phyloP scores from a whole-genome alignment of 345 rosid species.

The Gossypium raimondii region DNA sequence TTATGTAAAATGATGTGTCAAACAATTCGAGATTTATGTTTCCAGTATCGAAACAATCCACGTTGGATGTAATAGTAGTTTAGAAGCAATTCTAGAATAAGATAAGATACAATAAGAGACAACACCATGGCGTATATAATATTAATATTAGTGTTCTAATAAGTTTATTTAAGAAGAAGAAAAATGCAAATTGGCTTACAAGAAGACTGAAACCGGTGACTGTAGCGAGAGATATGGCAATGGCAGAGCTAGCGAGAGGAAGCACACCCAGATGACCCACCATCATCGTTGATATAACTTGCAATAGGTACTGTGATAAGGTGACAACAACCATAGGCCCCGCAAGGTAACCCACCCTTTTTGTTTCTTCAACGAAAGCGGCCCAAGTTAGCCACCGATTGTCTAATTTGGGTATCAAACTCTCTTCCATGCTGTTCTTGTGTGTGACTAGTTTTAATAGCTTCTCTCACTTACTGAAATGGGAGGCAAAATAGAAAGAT shows the following conservation, averaged over 20 bases:
- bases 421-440: background rate
- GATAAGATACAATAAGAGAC: no score
- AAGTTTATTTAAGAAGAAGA: background rate
- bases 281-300: constrained; percentile 19
- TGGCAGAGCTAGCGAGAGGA: constrained; percentile 31
- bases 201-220: constrained; percentile 35
- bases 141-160: no score
- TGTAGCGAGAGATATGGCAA: constrained; percentile 25
- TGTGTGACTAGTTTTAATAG: background rate
- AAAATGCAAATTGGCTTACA: constrained; percentile 15
- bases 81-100: no score
- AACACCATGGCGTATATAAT: no score
- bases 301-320: constrained; percentile 17
- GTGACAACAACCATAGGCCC: constrained; percentile 4
- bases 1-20: no score
- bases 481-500: background rate
- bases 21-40: no score
- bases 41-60: no score
- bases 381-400: background rate
- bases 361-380: constrained; percentile 6
- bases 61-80: no score
- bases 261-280: background rate
- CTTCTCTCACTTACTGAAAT: background rate
- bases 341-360: background rate
- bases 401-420: background rate